Evolutionary conservation across 306 rosid species (phyloP), one percentile per base, ranked within the genome.

Genomic region (Albizia julibrissin): DNA sequence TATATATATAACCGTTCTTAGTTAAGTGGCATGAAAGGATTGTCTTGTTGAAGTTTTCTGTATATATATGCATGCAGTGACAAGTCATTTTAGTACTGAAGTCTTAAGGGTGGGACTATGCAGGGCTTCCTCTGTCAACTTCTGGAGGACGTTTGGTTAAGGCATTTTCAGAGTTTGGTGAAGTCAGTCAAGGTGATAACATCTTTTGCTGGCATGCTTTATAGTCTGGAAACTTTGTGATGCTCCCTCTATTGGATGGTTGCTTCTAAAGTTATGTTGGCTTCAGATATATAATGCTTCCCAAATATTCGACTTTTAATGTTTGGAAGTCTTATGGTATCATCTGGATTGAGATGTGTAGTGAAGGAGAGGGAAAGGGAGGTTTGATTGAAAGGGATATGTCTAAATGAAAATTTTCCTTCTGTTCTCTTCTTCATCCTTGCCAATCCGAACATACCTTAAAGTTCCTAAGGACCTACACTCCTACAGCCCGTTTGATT

Each of bases 61-160:
- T 80, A 80, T 77, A 18, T 22, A 64, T 68, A 64, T 74, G 66
- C 73, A 54, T 74, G 66, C 76, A 77, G 82, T 66, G 76, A 69
- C 52, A 37, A 64, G 79, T 69, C 69, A 59, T 82, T 76, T 74
- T 72, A 22, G 65, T 58, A 76, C 76, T 80, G 27, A 84, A 82
- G 79, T 76, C 76, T 80, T 78, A 52, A 58, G 78, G 78, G 67
- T 75, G 69, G 58, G 39, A 40, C 76, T 70, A 79, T 85, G 84
- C 88, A 85, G 92, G 92, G 75, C 88, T 89, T 37, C 81, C 90
- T 9, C 82, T 43, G 44, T 84, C 90, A 76, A 87, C 80, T 54
- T 29, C 88, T 54, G 89, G 84, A 86, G 89, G 80, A 79, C 82
- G 64, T 29, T 74, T 89, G 68, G 46, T 8, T 69, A 76, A 84